Evolutionary conservation across 768 basidiomycete species (phyloP).

Genomic region (Termitomyces heimii): DNA sequence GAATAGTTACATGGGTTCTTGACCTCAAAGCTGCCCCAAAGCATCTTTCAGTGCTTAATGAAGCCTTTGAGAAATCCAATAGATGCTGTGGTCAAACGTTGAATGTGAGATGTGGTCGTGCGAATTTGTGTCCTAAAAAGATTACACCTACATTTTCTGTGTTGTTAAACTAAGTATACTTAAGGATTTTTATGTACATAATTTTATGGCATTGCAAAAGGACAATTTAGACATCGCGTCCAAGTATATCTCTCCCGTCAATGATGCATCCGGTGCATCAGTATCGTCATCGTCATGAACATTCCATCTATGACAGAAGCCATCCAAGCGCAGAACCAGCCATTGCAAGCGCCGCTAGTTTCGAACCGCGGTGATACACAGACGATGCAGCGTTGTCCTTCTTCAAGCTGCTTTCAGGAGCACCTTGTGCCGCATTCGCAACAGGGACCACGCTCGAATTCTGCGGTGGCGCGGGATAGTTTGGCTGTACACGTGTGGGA

Average conservation of each 20-base stretch:
- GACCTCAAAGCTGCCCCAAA: background rate
- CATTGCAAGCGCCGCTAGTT: background rate
- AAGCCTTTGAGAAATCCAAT: background rate
- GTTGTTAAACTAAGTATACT: too few relatives aligned
- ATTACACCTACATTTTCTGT: too few relatives aligned
- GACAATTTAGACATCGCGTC: background rate
- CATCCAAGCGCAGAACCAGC: background rate
- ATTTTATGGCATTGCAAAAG: background rate
- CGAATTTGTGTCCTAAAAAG: background rate
- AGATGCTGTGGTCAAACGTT: background rate
- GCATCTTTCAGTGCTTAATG: background rate
- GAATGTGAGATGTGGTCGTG: background rate
- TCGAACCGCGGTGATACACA: background rate
- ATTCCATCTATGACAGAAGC: background rate
- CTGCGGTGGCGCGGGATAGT: background rate
- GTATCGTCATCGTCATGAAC: background rate
- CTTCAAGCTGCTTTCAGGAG: background rate
- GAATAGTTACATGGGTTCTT: background rate
- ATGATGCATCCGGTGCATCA: constrained; percentile 1
- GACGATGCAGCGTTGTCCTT: constrained; percentile 1
- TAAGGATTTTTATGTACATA: background rate
- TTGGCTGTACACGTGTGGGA: constrained; percentile 4
- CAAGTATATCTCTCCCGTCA: background rate
- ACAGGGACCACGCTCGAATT: background rate
- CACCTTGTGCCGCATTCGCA: background rate